A percentile compares a stretch with the other conserved stretches of the same genome.
Conservation (phyloP, 2,329 filamentous ascomycete genomes). For the Fusarium chuoi region DNA sequence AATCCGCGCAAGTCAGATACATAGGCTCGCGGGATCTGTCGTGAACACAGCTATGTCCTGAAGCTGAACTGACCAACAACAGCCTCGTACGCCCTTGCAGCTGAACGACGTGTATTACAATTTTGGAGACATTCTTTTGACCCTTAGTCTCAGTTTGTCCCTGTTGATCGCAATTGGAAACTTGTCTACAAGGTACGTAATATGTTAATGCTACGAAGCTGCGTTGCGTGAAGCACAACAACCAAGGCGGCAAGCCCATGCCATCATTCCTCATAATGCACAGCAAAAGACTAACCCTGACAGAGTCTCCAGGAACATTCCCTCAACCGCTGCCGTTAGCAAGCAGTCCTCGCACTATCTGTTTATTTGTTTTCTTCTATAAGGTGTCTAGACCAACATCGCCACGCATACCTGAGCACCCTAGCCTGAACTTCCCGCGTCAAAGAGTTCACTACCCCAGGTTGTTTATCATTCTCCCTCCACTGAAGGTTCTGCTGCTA, state of each 20-base stretch:
- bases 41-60: constrained; percentile 16
- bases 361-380: constrained; percentile 35
- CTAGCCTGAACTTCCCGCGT: constrained; percentile 34
- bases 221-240: constrained; percentile 5
- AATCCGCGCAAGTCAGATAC: constrained; percentile 13
- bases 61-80: constrained; percentile 37
- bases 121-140: constrained; percentile 27
- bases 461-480: constrained; percentile 30
- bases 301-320: constrained; percentile 15
- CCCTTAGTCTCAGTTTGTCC: constrained; percentile 32
- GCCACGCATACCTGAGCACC: constrained; percentile 32
- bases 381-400: constrained; percentile 30
- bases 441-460: constrained; percentile 36
- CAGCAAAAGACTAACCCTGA: constrained; percentile 21
- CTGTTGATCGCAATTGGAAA: constrained; percentile 22
- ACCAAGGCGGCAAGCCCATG: constrained; percentile 16
- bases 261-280: neutral
- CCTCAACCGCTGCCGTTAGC: constrained; percentile 29
- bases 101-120: constrained; percentile 15
- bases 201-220: constrained; percentile 1
- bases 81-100: constrained; percentile 37
- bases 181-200: constrained; percentile 30
- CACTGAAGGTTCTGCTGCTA: constrained; percentile 19
- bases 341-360: constrained; percentile 33
- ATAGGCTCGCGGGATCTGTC: constrained; percentile 17